Evolutionary conservation across 768 basidiomycete genomes (phyloP), one percentile per base, ranked within the genome.

Genomic region (Podaxis mareebaensis): DNA sequence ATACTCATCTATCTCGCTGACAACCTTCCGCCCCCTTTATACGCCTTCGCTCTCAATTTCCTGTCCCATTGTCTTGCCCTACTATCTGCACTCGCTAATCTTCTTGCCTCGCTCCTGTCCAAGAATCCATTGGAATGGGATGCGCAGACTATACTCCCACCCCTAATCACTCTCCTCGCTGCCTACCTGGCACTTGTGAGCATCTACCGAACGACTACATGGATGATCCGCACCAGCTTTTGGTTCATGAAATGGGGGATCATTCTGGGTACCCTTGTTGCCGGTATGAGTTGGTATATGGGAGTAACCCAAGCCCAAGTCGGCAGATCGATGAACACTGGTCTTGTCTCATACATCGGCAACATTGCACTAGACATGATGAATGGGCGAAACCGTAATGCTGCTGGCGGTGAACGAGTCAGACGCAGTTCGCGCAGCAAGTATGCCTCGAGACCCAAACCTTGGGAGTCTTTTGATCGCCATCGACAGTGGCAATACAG

Each of bases 221-320:
- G 89, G 87, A 79, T 90, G 68, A 75, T 93, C 66, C 83, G 89
- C 64, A 85, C 84, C 38, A 77, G 75, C 28, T 73, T 92, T 66
- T 92, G 84, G 80, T 82, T 91, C 68, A 71, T 90, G 68, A 94
- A 94, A 75, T 94, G 92, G 92, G 89, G 88, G 24, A 75, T 79
- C 11, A 75, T 94, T 53, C 64, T 91, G 8, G 82, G 79, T 12
- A 73, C 79, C 2, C 68, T 88, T 7, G 79, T 83, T n/a, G 87
- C 82, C 5, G 80, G 78, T 7, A 71, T 75, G 15, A 86, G 85
- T 10, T 91, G 84, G 82, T 74, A 51, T 28, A 39, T 57, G 13
- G 61, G 61, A n/a, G 33, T 17, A 7, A 51, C 36, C 4, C 59
- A 60, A n/a, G 24, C n/a, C 10, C 61, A 63, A 30, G 15, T 3